Evolutionary conservation across 352 stramenopile genomes (phyloP).

Genomic region (Globisporangium irregulare): DNA sequence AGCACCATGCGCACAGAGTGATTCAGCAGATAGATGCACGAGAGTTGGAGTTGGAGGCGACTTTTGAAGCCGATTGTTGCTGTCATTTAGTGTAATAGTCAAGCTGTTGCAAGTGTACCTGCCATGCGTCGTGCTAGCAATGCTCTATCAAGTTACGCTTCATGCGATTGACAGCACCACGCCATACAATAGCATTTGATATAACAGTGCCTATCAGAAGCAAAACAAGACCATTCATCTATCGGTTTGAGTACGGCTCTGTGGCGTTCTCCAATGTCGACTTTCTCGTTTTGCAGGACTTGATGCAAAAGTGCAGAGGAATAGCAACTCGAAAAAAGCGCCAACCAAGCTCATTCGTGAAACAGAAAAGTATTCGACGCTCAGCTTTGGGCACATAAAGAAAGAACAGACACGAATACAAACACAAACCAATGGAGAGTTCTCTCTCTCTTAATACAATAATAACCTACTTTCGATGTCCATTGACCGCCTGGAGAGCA

Average conservation of each 20-base stretch:
- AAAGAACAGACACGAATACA: background rate
- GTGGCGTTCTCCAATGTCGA: no score
- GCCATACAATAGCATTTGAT: no score
- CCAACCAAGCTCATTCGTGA: no score
- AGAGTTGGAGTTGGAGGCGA: background rate
- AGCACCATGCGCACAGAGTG: conserved; percentile 32
- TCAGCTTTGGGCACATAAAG: background rate
- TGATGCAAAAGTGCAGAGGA: no score
- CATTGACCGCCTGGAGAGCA: background rate
- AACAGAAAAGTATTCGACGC: no score
- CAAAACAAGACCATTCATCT: no score
- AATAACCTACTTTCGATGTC: background rate
- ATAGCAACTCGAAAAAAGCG: no score
- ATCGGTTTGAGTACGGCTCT: no score
- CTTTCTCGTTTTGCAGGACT: no score
- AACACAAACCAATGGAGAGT: background rate
- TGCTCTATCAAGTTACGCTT: background rate
- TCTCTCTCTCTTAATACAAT: background rate
- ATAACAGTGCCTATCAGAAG: no score
- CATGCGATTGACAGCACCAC: background rate
- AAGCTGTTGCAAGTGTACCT: background rate
- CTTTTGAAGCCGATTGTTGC: background rate
- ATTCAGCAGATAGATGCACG: background rate
- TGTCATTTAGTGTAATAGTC: background rate
- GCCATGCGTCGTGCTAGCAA: background rate